Evolutionary conservation across 345 rosid genomes (phyloP), one percentile per base, ranked within the genome.

Genomic region (Pseudoturritis turrita): DNA sequence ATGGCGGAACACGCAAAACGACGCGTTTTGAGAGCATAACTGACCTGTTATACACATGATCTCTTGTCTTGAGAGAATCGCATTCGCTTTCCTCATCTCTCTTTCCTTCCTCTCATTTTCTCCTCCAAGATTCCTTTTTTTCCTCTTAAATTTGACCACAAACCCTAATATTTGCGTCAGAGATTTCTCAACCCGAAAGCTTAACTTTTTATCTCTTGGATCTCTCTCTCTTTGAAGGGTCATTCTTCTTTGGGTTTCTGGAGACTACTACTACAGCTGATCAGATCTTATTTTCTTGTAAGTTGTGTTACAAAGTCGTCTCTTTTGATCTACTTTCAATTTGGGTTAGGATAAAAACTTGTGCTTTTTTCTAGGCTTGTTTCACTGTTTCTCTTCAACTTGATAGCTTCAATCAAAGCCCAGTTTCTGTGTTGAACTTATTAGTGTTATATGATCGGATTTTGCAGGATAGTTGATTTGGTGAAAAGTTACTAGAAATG

Each of bases 401-500:
- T 44, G 13, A 6, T 53, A 43, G 36, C 58, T 72, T 53, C 31
- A 33, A 11, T 46, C 52, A 17, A 8, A 8, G 21, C 49, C 18
- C 21, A 10, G 52, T 52, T 15, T 29, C 7, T 11, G 14, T 3
- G 35, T 43, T 3, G 3, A 33, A 44, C 18, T 54, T 44, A 41
- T 10, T 0, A 44, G 13, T 45, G 0, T 36, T 46, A 6, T 46
- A 6, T 29, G 55, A 63, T 63, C 21, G 10, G 58, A 47, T 33
- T 47, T 65, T 51, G 26, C 47, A 62, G 55, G 66, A 11, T 71
- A 11, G 12, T 51, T 53, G 31, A 7, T 58, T 66, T 56, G 10
- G 31, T 56, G 28, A n/a, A 14, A n/a, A 62, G 28, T 73, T 14
- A 4, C 0, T 25, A 25, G 25, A 49, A 59, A 92, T 93, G 98